Evolutionary conservation across 441 rosid species (phyloP).

Genomic region (Adansonia grandidieri): DNA sequence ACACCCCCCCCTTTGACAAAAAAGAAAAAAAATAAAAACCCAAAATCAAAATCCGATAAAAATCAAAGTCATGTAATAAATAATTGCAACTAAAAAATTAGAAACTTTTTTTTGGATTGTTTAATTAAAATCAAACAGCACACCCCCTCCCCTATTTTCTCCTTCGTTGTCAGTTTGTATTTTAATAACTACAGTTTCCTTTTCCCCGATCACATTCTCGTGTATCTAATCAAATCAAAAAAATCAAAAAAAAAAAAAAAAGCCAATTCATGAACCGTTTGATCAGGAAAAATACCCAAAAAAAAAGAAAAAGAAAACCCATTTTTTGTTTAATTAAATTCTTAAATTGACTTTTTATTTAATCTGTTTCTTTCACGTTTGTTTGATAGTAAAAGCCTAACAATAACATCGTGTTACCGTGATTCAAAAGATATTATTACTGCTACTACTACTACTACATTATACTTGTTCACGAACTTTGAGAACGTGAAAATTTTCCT

Average conservation of each 20-base stretch:
- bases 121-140: slow-evolving; percentile 41
- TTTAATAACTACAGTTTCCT: slow-evolving; percentile 41
- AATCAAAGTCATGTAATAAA: slow-evolving; percentile 39
- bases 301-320: not conserved
- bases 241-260: slow-evolving; percentile 8
- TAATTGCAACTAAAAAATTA: slow-evolving; percentile 27
- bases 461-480: not conserved
- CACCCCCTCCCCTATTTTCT: not conserved
- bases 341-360: not conserved
- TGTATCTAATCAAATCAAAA: slow-evolving; percentile 42
- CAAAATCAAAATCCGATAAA: slow-evolving; percentile 30
- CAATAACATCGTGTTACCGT: slow-evolving; percentile 33
- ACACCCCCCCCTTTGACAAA: slow-evolving; percentile 25
- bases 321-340: slow-evolving; percentile 9
- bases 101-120: slow-evolving; percentile 24
- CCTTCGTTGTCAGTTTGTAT: slow-evolving; percentile 39
- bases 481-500: not conserved
- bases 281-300: slow-evolving; percentile 21
- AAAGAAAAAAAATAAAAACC: slow-evolving; percentile 35
- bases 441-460: not conserved
- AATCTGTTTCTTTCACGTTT: not conserved
- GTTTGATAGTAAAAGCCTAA: slow-evolving; percentile 29
- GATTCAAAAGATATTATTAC: slow-evolving; percentile 18
- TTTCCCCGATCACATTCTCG: slow-evolving; percentile 21
- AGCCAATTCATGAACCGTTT: slow-evolving; percentile 19